Evolutionary conservation across 352 stramenopile genomes (phyloP).

Genomic region (Globisporangium okanoganense): DNA sequence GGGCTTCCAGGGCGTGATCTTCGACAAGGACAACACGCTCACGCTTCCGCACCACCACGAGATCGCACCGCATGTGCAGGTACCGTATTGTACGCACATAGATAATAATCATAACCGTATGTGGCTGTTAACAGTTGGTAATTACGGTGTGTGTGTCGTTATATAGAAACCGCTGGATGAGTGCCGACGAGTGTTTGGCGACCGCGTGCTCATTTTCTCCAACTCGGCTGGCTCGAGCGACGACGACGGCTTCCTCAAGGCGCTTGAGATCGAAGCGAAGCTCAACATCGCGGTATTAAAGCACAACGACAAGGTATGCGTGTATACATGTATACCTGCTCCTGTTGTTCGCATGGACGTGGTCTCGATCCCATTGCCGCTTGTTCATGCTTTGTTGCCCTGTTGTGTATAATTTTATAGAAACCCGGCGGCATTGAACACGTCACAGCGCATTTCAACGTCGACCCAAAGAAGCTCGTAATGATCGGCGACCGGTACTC

Average conservation of each 20-base stretch:
- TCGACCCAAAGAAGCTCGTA: conserved; percentile 80
- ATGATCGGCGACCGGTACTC: conserved; percentile 97
- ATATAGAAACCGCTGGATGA: conserved; percentile 52
- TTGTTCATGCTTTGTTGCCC: background rate
- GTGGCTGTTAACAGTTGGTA: too few species aligned
- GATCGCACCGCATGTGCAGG: conserved; percentile 72
- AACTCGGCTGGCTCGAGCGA: conserved; percentile 94
- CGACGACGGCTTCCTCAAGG: conserved; percentile 82
- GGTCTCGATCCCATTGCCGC: background rate
- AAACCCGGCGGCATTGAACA: conserved; percentile 91
- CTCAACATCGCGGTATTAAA: conserved; percentile 87
- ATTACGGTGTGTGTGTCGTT: background rate
- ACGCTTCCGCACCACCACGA: conserved; percentile 88
- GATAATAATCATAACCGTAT: too few species aligned
- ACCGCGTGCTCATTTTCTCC: conserved; percentile 92
- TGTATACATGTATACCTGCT: background rate
- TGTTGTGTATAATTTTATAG: conserved; percentile 21
- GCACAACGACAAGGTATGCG: conserved; percentile 86
- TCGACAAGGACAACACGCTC: conserved; percentile 98
- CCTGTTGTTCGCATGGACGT: background rate
- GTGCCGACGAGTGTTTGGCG: conserved; percentile 89
- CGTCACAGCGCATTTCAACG: conserved; percentile 83
- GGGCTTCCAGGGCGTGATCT: conserved; percentile 92
- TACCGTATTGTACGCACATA: too few species aligned
- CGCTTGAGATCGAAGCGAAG: conserved; percentile 68